These are phyloP conservation scores for Suillus tomentosus DNA, from an alignment of 768 basidiomycete genomes.

Conservation along the genomic window DNA sequence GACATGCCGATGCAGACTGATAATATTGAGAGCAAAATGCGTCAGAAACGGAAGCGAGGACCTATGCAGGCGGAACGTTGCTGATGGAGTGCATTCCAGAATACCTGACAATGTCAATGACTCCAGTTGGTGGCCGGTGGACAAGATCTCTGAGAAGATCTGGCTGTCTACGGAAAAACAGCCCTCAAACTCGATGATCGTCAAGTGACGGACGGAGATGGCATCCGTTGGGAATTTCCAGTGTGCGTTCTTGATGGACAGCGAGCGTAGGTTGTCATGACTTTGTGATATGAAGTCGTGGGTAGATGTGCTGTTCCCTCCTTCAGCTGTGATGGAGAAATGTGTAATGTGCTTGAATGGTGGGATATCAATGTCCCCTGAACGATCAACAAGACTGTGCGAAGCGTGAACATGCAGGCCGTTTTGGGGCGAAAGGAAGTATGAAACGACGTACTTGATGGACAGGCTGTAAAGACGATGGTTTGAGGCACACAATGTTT, in stretches of 20 bases:
- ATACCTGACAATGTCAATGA: slow-evolving; percentile 55
- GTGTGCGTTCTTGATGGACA: slow-evolving; percentile 53
- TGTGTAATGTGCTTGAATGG: slow-evolving; percentile 58
- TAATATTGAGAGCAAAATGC: slow-evolving; percentile 60
- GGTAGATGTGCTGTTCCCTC: slow-evolving; percentile 41
- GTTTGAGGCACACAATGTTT: slow-evolving; percentile 50
- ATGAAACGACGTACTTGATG: slow-evolving; percentile 41
- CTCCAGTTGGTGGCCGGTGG: slow-evolving; percentile 64
- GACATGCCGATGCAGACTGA: slow-evolving; percentile 43
- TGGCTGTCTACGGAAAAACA: slow-evolving; percentile 51
- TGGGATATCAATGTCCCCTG: slow-evolving; percentile 47
- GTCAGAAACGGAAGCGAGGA: slow-evolving; percentile 61
- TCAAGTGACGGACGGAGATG: slow-evolving; percentile 63
- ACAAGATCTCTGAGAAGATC: slow-evolving; percentile 60
- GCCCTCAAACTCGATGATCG: slow-evolving; percentile 62
- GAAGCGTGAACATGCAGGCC: slow-evolving; percentile 3
- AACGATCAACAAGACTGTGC: slow-evolving; percentile 38
- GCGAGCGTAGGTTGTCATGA: slow-evolving; percentile 50
- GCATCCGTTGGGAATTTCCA: slow-evolving; percentile 59
- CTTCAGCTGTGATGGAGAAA: slow-evolving; percentile 54
- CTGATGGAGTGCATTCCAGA: slow-evolving; percentile 53
- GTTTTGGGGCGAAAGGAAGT: slow-evolving; percentile 12
- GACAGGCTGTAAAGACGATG: slow-evolving; percentile 60
- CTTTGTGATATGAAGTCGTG: slow-evolving; percentile 55
- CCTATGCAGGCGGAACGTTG: slow-evolving; percentile 47